Evolutionary conservation across 225 moss, liverwort and hornwort genomes (phyloP).

Genomic region (Asterella californica): DNA sequence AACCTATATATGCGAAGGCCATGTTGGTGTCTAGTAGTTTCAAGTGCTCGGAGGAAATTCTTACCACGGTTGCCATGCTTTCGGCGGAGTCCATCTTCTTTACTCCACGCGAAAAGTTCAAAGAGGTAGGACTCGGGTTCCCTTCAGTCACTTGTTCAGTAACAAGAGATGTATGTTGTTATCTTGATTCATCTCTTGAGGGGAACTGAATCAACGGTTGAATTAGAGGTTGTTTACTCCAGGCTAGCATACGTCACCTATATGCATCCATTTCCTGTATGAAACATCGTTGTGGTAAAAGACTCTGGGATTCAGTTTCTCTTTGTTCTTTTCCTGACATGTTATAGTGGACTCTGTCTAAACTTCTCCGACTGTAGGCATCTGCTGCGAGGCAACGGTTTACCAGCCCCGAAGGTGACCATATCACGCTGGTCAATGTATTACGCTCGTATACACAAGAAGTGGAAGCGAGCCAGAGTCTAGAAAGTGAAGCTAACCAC

Average conservation of each 20-base stretch:
- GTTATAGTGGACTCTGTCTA: background rate
- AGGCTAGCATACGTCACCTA: background rate
- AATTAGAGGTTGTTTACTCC: too few species aligned
- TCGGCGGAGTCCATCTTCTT: conserved; percentile 93
- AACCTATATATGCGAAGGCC: conserved; percentile 92
- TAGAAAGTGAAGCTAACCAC: conserved; percentile 40
- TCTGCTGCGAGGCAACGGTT: conserved; percentile 87
- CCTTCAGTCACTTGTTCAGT: background rate
- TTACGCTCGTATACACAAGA: conserved; percentile 75
- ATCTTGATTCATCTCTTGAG: background rate
- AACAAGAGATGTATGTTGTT: background rate
- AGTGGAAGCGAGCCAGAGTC: conserved; percentile 46
- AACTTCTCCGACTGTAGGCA: conserved; percentile 45
- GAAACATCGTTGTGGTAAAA: background rate
- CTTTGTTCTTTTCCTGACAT: background rate
- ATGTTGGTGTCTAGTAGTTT: conserved; percentile 76
- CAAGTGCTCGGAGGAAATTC: conserved; percentile 96
- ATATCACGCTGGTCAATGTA: conserved; percentile 88
- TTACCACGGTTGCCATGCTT: conserved; percentile 88
- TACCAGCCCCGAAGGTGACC: conserved; percentile 77
- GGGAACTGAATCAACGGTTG: background rate
- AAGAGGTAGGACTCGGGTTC: conserved; percentile 56
- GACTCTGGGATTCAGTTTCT: background rate
- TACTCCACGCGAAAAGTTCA: conserved; percentile 83
- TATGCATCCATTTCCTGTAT: background rate